Conservation (phyloP, 2,329 filamentous ascomycete genomes). For the Monosporascus sp. region DNA sequence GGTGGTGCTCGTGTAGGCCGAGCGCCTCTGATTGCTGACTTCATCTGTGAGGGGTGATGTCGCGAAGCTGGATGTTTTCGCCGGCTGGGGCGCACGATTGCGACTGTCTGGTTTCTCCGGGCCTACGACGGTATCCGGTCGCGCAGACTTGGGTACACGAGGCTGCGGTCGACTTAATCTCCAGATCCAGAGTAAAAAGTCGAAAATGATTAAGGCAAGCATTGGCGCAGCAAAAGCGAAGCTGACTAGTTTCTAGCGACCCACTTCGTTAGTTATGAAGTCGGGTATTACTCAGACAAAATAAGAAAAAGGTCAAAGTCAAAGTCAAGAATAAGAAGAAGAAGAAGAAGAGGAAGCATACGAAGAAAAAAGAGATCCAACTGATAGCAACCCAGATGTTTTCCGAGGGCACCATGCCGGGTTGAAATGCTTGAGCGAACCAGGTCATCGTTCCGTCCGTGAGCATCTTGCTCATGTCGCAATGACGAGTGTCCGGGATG, state of each 20-base stretch:
- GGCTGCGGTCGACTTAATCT: constrained; percentile 30
- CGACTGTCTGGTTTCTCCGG: neutral
- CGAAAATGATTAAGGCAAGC: constrained; percentile 42
- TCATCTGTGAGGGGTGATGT: constrained; percentile 3
- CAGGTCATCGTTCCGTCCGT: constrained; percentile 16
- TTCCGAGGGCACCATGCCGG: constrained; percentile 8
- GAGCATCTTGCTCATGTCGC: constrained; percentile 11
- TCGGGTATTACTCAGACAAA: neutral
- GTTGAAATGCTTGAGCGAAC: constrained; percentile 16
- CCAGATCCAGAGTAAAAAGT: constrained; percentile 49
- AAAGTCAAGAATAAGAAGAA: neutral
- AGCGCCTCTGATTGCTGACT: constrained; percentile 11
- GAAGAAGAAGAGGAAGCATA: constrained; percentile 10
- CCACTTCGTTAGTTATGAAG: too few species aligned
- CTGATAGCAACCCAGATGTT: constrained; percentile 21
- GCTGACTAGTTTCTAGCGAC: constrained; percentile 27
- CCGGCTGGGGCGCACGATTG: neutral
- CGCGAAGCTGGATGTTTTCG: constrained; percentile 8
- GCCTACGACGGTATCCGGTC: constrained; percentile 13
- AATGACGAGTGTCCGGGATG: too few species aligned
- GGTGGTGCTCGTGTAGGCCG: constrained; percentile 7
- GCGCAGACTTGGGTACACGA: constrained; percentile 10
- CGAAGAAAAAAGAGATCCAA: constrained; percentile 29
- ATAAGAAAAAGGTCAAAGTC: neutral
- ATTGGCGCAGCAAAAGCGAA: constrained; percentile 43